Evolutionary conservation across 2,329 filamentous ascomycete species (phyloP).

Genomic region (Paraphoma chrysanthemicola): DNA sequence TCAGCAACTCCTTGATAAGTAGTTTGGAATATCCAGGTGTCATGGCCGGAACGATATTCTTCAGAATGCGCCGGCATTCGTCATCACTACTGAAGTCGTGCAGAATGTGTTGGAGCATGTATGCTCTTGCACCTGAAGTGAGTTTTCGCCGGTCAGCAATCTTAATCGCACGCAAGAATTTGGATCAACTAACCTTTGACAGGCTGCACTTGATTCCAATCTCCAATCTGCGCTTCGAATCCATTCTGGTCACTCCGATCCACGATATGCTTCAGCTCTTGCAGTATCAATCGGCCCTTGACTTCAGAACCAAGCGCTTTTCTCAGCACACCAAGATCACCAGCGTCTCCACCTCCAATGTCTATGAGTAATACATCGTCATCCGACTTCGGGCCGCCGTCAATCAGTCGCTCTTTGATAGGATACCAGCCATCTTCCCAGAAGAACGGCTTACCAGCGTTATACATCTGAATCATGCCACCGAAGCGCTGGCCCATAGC

Average conservation of each 20-base stretch:
- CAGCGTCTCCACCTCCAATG: constrained; percentile 9
- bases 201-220: constrained; percentile 9
- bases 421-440: constrained; percentile 12
- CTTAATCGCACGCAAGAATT: background rate
- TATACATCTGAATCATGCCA: constrained; percentile 17
- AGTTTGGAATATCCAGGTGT: constrained; percentile 12
- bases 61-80: constrained; percentile 9
- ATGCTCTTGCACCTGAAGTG: constrained; percentile 8
- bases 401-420: constrained; percentile 7
- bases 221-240: constrained; percentile 10
- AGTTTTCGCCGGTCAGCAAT: background rate
- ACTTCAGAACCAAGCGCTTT: constrained; percentile 8
- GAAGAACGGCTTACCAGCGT: constrained; percentile 13
- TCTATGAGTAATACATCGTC: constrained; percentile 9
- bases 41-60: constrained; percentile 13
- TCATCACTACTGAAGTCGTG: constrained; percentile 10
- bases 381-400: constrained; percentile 4
- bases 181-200: constrained; percentile 3
- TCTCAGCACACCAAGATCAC: constrained; percentile 4
- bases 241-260: constrained; percentile 7
- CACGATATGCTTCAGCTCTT: constrained; percentile 19
- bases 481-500: constrained; percentile 11
- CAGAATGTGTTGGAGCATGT: constrained; percentile 11
- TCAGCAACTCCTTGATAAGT: constrained; percentile 13
- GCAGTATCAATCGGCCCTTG: constrained; percentile 14